Percentiles rank a stretch among this genome's conserved stretches.
These are phyloP conservation scores for Dioscorea dumetorum DNA, from an alignment of 106 monocot genomes.

Conservation along the genomic window DNA sequence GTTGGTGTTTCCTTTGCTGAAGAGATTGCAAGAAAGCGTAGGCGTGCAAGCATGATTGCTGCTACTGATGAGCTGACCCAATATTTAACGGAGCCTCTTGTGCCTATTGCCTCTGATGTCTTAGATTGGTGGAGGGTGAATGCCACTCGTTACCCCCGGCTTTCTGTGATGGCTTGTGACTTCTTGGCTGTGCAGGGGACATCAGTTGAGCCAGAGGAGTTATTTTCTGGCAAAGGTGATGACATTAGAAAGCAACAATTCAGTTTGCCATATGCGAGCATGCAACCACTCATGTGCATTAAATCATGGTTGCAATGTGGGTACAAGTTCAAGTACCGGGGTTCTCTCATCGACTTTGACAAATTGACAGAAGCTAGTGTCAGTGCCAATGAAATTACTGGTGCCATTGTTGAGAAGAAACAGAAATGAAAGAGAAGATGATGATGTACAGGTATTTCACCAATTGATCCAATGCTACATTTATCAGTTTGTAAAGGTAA, in stretches of 20 bases:
- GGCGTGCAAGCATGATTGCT: constrained; percentile 26
- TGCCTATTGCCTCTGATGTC: constrained; percentile 52
- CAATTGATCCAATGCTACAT: too few relatives aligned
- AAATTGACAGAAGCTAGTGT: constrained; percentile 30
- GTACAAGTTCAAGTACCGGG: constrained; percentile 55
- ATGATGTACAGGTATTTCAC: too few relatives aligned
- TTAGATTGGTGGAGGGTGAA: constrained; percentile 90
- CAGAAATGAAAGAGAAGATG: neutral
- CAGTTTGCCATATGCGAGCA: constrained; percentile 43
- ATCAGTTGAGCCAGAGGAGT: constrained; percentile 58
- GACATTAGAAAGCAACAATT: constrained; percentile 42
- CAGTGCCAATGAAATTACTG: neutral
- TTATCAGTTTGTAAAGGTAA: too few relatives aligned
- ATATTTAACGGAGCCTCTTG: constrained; percentile 68
- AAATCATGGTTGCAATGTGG: constrained; percentile 64
- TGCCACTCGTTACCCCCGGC: constrained; percentile 54
- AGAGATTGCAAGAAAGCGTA: constrained; percentile 78
- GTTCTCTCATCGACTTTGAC: constrained; percentile 55
- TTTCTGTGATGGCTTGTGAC: constrained; percentile 85
- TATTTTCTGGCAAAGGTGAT: constrained; percentile 68
- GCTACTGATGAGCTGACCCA: constrained; percentile 71
- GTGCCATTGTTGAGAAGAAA: constrained; percentile 9
- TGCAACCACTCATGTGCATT: constrained; percentile 57
- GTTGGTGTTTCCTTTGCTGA: constrained; percentile 69
- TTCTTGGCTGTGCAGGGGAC: constrained; percentile 75